Evolutionary conservation across 305 asterid genomes (phyloP).

Genomic region (Rubia tinctorum): DNA sequence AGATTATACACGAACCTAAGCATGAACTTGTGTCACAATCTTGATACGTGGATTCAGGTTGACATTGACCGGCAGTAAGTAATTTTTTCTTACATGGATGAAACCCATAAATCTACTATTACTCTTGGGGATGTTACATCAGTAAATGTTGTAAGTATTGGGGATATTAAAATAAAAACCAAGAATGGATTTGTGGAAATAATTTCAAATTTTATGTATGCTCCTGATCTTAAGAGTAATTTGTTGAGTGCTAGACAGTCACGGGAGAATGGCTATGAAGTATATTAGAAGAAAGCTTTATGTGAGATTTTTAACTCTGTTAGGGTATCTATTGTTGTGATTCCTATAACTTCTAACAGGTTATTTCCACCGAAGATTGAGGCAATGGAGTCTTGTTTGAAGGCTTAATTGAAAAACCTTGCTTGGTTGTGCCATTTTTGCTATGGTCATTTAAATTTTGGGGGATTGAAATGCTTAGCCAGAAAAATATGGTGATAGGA

Average conservation of each 20-base stretch:
- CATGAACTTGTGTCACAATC: not conserved
- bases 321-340: not conserved
- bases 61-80: not conserved
- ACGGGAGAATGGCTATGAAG: not conserved
- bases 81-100: not conserved
- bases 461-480: not conserved
- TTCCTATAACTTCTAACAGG: not conserved
- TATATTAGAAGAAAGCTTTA: not conserved
- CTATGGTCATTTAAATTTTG: not conserved
- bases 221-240: not conserved
- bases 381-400: not conserved
- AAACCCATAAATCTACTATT: no score
- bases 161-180: not conserved
- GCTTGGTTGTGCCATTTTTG: not conserved
- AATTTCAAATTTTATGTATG: not conserved
- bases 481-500: not conserved
- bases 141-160: not conserved
- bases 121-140: no score
- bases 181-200: not conserved
- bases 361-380: conserved; percentile 2
- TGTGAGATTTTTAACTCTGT: not conserved
- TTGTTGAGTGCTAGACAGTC: not conserved
- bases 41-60: not conserved
- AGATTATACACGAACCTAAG: not conserved
- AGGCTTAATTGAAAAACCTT: not conserved